phyloP scores from a whole-genome alignment of 169 alveolate genomes.

The Plasmodium gallinaceum region DNA sequence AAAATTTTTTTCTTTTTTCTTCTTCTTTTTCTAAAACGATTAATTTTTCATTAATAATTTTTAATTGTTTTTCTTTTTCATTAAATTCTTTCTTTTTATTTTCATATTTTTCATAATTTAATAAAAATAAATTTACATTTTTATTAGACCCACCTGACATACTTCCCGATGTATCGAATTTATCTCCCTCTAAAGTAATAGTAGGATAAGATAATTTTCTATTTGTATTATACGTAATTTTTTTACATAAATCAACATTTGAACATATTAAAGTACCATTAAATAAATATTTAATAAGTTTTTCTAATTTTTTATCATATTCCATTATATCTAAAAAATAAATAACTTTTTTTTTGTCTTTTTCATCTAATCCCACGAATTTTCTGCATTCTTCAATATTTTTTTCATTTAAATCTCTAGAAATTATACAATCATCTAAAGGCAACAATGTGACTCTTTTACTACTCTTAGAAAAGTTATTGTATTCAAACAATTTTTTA shows the following conservation, averaged over 20 bases:
- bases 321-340: slow-evolving; percentile 82
- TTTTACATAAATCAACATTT: slow-evolving; percentile 87
- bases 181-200: slow-evolving; percentile 94
- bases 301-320: slow-evolving; percentile 81
- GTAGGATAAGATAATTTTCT: slow-evolving; percentile 85
- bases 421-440: slow-evolving; percentile 78
- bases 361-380: slow-evolving; percentile 59
- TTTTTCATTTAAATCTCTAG: slow-evolving; percentile 74
- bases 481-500: slow-evolving; percentile 79
- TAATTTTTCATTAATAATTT: slow-evolving; percentile 47
- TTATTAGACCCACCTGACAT: slow-evolving; percentile 93
- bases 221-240: slow-evolving; percentile 88
- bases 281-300: slow-evolving; percentile 88
- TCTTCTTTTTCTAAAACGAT: slow-evolving; percentile 73
- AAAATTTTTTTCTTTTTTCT: slow-evolving; percentile 74
- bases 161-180: slow-evolving; percentile 92
- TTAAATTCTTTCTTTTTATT: slow-evolving; percentile 53
- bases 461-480: slow-evolving; percentile 67
- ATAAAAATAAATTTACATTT: slow-evolving; percentile 78
- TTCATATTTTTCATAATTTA: slow-evolving; percentile 71
- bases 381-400: slow-evolving; percentile 78
- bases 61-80: slow-evolving; percentile 73
- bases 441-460: slow-evolving; percentile 85
- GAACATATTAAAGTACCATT: slow-evolving; percentile 90
- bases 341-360: slow-evolving; percentile 69